Base-by-base conservation (phyloP, 2,329 filamentous ascomycete genomes). In the Alternaria conjuncta region DNA sequence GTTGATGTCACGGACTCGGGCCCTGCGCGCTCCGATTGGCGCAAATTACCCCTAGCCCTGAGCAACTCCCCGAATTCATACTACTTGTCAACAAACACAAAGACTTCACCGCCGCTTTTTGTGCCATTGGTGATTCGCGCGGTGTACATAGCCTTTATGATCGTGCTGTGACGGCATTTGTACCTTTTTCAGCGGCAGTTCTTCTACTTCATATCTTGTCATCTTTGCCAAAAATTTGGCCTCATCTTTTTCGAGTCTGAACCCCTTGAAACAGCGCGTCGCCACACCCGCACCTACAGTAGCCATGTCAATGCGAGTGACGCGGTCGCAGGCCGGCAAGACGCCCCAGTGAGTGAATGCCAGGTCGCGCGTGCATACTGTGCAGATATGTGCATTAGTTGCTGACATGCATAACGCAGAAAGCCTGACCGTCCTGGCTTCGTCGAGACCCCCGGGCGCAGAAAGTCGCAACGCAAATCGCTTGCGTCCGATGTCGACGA, bases 391-490 rank as follows among this genome's bases (percentile, higher is more conserved):
- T 28, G 28, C n/a, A 46, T 12, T 47, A 47, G 45, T 63, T 63
- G 68, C 72, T 78, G 64, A 79, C 67, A 55, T 67, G 59, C 57
- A 64, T 49, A 32, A 50, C 25, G 65, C 77, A 80, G 82, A 75
- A 74, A 81, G 72, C 75, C 74, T 69, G 63, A 77, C 70, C 72
- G 82, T 75, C 78, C 79, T 47, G 83, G 82, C 64, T 84, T 83
- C 66, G 83, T 85, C 66, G 84, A 85, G 66, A 85, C 83, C 11
- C 83, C 84, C 10, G 82, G 82, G 50, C 79, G 80, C 59, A 79
- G 75, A 55, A 79, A 76, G 64, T 81, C 80, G 62, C 77, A 81
- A 60, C 69, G 83, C 75, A 84, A 82, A 68, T 83, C 82, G 23
- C 69, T 76, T 23, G 61, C 73, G 36, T 66, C 72, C 15, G 66